Evolutionary conservation across 768 basidiomycete genomes (phyloP).

Genomic region (Infundibulicybe gibba): DNA sequence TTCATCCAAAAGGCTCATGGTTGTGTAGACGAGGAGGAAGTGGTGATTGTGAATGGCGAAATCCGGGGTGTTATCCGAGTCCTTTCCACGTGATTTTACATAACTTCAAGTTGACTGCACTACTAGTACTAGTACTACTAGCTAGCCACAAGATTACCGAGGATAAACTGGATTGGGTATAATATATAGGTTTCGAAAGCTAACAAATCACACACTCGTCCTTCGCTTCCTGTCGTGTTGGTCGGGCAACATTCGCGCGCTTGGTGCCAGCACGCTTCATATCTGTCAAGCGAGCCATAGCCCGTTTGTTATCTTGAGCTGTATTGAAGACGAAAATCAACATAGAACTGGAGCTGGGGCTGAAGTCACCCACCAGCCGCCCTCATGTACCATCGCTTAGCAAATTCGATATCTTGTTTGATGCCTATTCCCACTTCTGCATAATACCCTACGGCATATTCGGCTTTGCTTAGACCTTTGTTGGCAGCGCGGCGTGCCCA

Average conservation of each 20-base stretch:
- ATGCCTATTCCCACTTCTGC: constrained; percentile 97
- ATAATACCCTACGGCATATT: constrained; percentile 99
- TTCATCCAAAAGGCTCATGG: constrained; percentile 27
- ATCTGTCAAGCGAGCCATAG: constrained; percentile 94
- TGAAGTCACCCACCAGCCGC: constrained; percentile 75
- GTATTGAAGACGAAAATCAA: not conserved
- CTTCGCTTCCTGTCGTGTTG: constrained; percentile 90
- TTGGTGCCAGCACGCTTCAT: constrained; percentile 89
- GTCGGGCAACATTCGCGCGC: constrained; percentile 71
- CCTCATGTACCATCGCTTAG: constrained; percentile 99
- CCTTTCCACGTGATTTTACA: too few relatives aligned
- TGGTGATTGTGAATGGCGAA: too few relatives aligned
- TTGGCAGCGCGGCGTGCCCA: constrained; percentile 97
- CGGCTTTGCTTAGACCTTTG: constrained; percentile 94
- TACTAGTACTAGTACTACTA: not conserved
- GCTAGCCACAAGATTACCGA: constrained; percentile 1
- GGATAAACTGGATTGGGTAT: constrained; percentile 5
- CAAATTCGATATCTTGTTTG: constrained; percentile 93
- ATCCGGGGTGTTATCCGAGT: too few relatives aligned
- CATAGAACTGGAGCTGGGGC: too few relatives aligned
- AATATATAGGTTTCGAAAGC: constrained; percentile 2
- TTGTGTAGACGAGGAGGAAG: constrained; percentile 2
- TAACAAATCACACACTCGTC: constrained; percentile 88
- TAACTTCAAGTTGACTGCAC: not conserved
- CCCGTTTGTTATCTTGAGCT: constrained; percentile 99